These are phyloP conservation scores for Saccharomycopsis sp. DNA, from an alignment of 805 yeast genomes.

Conservation along the genomic window DNA sequence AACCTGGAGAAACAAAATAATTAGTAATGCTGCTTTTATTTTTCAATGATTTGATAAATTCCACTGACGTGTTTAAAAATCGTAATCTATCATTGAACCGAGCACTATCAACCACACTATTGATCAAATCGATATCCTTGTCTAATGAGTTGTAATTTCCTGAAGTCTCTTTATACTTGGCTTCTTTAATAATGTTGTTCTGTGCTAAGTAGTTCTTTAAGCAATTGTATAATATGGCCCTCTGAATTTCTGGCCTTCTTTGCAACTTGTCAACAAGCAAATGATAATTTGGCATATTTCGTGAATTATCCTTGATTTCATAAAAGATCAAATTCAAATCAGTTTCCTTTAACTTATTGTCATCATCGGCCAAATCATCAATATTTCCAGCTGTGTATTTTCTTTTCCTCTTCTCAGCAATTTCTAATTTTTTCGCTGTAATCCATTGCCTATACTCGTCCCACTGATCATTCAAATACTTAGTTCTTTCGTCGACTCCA, in stretches of 20 bases:
- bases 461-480: conserved; percentile 7
- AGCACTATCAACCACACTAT: background rate
- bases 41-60: conserved; percentile 21
- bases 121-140: background rate
- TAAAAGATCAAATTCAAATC: conserved; percentile 16
- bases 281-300: conserved; percentile 15
- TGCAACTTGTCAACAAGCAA: conserved; percentile 12
- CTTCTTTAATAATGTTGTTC: background rate
- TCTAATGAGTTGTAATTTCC: background rate
- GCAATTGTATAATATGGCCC: background rate
- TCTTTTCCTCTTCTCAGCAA: conserved; percentile 21
- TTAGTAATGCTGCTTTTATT: conserved; percentile 26
- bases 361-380: background rate
- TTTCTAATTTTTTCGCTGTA: conserved; percentile 18
- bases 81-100: conserved; percentile 4
- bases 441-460: conserved; percentile 20
- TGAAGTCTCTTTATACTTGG: background rate
- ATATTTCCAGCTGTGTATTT: background rate
- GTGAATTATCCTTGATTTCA: conserved; percentile 8
- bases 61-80: conserved; percentile 12
- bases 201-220: conserved; percentile 4
- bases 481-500: conserved; percentile 17
- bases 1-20: conserved; percentile 70
- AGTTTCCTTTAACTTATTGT: conserved; percentile 4
- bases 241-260: conserved; percentile 5